A percentile compares a stretch with the other conserved stretches of the same genome.
Evolutionary conservation across 306 rosid genomes (phyloP).

Genomic region (Morella rubra): DNA sequence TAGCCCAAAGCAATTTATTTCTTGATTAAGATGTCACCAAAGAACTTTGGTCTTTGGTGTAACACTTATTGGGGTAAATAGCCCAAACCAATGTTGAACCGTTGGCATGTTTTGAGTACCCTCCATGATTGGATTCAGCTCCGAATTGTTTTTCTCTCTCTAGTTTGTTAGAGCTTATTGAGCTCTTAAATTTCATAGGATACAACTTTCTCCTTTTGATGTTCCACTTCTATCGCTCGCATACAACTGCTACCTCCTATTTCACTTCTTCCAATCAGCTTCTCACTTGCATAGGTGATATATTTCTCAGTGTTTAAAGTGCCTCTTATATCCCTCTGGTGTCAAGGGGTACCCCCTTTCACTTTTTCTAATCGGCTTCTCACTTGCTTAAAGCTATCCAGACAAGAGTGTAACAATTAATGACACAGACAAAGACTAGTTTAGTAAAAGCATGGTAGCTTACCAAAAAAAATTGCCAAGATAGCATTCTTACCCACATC

Average conservation of each 20-base stretch:
- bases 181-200: neutral
- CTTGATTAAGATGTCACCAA: too few species aligned
- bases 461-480: neutral
- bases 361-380: neutral
- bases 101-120: too few species aligned
- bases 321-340: too few species aligned
- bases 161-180: neutral
- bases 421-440: slow-evolving; percentile 1
- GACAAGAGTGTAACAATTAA: neutral
- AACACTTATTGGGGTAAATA: too few species aligned
- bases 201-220: neutral
- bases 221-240: neutral
- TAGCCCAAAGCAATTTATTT: too few species aligned
- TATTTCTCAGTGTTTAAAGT: too few species aligned
- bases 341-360: too few species aligned
- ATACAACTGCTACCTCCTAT: neutral
- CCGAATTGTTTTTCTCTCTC: neutral
- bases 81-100: too few species aligned
- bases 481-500: slow-evolving; percentile 93
- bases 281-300: too few species aligned
- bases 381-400: neutral
- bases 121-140: neutral
- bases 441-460: neutral
- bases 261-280: neutral
- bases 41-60: too few species aligned